Percentiles rank a stretch among this genome's conserved stretches.
phyloP scores from a whole-genome alignment of 768 basidiomycete genomes.

The Russula earlei region DNA sequence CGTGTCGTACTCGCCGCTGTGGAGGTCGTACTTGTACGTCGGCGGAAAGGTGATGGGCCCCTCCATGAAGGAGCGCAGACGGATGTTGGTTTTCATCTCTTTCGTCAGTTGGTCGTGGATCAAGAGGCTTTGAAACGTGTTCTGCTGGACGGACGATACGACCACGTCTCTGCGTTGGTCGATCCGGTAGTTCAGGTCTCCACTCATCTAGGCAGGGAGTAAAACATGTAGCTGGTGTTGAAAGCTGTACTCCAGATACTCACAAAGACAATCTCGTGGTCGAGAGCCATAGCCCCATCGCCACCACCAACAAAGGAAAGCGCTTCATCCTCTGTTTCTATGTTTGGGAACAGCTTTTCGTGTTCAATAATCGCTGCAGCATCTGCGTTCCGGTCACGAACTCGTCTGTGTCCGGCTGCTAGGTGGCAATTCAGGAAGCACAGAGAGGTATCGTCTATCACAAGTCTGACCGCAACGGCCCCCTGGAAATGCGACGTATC shows the following conservation, averaged over 20 bases:
- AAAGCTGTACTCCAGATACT: conserved; percentile 25
- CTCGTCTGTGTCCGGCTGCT: conserved; percentile 85
- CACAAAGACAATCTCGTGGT: conserved; percentile 92
- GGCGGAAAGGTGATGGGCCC: conserved; percentile 76
- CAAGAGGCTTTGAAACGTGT: conserved; percentile 54
- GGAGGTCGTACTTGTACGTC: conserved; percentile 91
- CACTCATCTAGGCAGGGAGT: conserved; percentile 53
- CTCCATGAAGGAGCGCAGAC: conserved; percentile 75
- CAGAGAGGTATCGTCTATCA: conserved; percentile 85
- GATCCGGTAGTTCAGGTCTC: conserved; percentile 97
- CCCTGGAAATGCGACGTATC: conserved; percentile 40
- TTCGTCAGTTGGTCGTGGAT: conserved; percentile 83
- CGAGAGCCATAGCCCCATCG: conserved; percentile 85
- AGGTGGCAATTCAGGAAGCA: conserved; percentile 97
- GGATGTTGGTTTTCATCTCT: conserved; percentile 82
- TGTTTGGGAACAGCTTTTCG: conserved; percentile 49
- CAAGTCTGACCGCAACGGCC: conserved; percentile 80
- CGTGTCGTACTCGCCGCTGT: conserved; percentile 71
- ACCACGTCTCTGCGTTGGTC: conserved; percentile 85
- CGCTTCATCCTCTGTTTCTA: conserved; percentile 41
- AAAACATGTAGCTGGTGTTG: neutral
- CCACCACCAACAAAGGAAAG: conserved; percentile 81
- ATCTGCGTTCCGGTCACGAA: conserved; percentile 78
- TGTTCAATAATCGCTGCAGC: conserved; percentile 82
- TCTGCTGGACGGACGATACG: conserved; percentile 55